Conservation (phyloP, 1,284 basidiomycete species). For the Phylloboletellus chloephorus region DNA sequence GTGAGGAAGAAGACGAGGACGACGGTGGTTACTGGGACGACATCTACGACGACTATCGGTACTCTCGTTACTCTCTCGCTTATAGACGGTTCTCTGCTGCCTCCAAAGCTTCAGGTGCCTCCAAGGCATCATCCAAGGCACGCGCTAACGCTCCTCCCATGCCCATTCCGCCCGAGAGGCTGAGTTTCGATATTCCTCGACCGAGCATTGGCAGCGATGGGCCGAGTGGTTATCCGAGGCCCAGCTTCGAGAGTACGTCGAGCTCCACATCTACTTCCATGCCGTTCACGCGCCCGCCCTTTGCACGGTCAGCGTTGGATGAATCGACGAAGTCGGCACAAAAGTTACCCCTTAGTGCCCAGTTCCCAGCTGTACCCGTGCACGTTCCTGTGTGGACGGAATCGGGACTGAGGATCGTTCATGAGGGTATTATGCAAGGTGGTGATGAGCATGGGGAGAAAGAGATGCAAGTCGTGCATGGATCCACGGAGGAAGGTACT, state of each 20-base stretch:
- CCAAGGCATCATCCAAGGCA: constrained; percentile 26
- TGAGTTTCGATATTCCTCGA: constrained; percentile 15
- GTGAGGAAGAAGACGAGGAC: constrained; percentile 24
- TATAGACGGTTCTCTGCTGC: constrained; percentile 34
- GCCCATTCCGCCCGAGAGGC: constrained; percentile 23
- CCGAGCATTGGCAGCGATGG: constrained; percentile 22
- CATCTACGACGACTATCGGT: constrained; percentile 72
- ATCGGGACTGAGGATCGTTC: constrained; percentile 28
- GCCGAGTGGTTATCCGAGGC: constrained; percentile 13
- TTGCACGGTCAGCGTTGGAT: constrained; percentile 21
- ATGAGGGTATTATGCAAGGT: constrained; percentile 21
- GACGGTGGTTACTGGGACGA: constrained; percentile 59
- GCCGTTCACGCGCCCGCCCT: constrained; percentile 16
- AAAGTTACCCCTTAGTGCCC: constrained; percentile 23
- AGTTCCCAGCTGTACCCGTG: constrained; percentile 30
- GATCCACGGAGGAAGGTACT: constrained; percentile 13
- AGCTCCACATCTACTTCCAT: constrained; percentile 14
- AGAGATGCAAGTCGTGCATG: constrained; percentile 18
- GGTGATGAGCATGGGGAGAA: constrained; percentile 16
- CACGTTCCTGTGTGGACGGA: constrained; percentile 31
- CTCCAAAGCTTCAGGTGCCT: constrained; percentile 28
- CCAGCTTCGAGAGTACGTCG: constrained; percentile 26
- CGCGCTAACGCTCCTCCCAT: constrained; percentile 23
- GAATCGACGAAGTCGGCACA: constrained; percentile 21
- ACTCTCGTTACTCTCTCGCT: constrained; percentile 56